Conservation (phyloP, 2,329 filamentous ascomycete genomes). For the Bipolaris sorokiniana region DNA sequence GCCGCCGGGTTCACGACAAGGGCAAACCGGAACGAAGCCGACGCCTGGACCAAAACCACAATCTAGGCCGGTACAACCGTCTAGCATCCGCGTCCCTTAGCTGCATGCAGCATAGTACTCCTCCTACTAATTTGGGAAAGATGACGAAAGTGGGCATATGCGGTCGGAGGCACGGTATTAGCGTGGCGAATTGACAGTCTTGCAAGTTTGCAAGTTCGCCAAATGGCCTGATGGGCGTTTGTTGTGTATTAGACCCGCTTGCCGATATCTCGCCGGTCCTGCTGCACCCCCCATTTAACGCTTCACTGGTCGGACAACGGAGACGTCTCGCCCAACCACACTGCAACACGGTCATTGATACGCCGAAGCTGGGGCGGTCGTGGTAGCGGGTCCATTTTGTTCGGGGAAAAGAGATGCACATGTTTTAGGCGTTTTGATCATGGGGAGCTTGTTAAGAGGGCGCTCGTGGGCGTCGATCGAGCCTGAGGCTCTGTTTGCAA, state of each 20-base stretch:
- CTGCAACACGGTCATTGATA: constrained; percentile 27
- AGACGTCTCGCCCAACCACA: constrained; percentile 10
- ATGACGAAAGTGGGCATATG: constrained; percentile 11
- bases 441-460: neutral
- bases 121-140: neutral
- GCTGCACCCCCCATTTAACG: neutral
- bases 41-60: neutral
- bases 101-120: neutral
- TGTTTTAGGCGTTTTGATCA: constrained; percentile 7
- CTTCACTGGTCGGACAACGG: constrained; percentile 7
- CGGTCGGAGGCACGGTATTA: constrained; percentile 1
- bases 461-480: neutral
- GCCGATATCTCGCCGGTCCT: constrained; percentile 17
- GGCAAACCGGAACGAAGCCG: neutral
- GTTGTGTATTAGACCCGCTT: constrained; percentile 1
- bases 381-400: constrained; percentile 1
- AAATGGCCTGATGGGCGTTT: constrained; percentile 6
- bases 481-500: neutral
- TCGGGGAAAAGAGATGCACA: neutral
- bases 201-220: no score
- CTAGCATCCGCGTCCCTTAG: constrained; percentile 1
- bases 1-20: constrained; percentile 2
- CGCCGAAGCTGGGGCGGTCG: constrained; percentile 18
- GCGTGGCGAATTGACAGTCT: constrained; percentile 8
- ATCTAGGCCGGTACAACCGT: constrained; percentile 13